Evolutionary conservation across 768 basidiomycete genomes (phyloP), one percentile per base, ranked within the genome.

Genomic region (Favolaschia claudopus): DNA sequence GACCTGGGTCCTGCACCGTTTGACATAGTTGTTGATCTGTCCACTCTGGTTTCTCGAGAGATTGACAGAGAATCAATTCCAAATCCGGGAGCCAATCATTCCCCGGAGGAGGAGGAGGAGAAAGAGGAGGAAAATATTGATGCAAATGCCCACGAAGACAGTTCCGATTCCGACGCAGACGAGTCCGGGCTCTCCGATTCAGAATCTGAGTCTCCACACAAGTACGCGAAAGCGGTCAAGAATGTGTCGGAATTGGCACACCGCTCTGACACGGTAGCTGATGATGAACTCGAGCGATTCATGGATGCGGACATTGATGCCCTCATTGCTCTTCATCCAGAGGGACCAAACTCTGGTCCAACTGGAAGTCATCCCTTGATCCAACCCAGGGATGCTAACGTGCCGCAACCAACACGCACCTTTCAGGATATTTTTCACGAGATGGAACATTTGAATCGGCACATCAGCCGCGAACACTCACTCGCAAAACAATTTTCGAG

Each of bases 371-470:
- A 32, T 17, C 39, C 50, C 10, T 7, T 40, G 8, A n/a, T 40
- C 20, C 50, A 42, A 27, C 50, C 38, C 10, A n/a, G n/a, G n/a
- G 24, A 20, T 8, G 14, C 7, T 4, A 19, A 27, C 13, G 5
- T 15, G 9, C 36, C 38, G 8, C 4, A 20, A 24, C 32, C 42
- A 34, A 43, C 51, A 1, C 51, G 51, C 1, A 34, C 32, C 2
- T 53, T 53, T 7, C 51, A 53, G 13, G 51, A 53, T 27, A 15
- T 53, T 6, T 43, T 14, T 13, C 51, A 53, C 14, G 40, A 34
- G 17, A 53, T 53, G 51, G 6, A 13, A 17, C 12, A 42, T 2
- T 10, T 53, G 6, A 53, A 5, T 1, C 33, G 36, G 14, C 9
- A 33, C 1, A 34, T 54, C 20, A 12, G 19, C 17, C 7, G 25